phyloP scores from a whole-genome alignment of 2,329 filamentous ascomycete species.

The Achaetomium macrosporum region DNA sequence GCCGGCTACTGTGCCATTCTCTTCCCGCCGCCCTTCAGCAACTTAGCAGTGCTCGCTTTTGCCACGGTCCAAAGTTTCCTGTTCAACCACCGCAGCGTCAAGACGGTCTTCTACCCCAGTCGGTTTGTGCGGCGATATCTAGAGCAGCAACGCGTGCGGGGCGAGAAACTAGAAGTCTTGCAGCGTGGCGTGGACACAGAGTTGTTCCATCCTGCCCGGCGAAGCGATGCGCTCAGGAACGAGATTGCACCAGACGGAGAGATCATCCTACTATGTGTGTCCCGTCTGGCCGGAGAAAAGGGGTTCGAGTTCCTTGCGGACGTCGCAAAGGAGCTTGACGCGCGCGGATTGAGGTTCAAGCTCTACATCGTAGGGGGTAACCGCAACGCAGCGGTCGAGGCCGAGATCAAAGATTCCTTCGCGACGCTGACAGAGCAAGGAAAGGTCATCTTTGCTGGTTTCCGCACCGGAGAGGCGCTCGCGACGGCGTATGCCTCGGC shows the following conservation, averaged over 20 bases:
- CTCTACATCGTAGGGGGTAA: slow-evolving; percentile 3
- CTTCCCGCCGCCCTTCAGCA: slow-evolving; percentile 5
- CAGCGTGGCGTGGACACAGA: slow-evolving; percentile 4
- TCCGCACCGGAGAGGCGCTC: neutral
- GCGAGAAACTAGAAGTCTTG: neutral
- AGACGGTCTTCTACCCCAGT: slow-evolving; percentile 4
- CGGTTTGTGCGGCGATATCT: slow-evolving; percentile 4
- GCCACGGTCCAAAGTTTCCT: slow-evolving; percentile 1
- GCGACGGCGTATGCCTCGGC: slow-evolving; percentile 4
- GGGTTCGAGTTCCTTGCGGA: slow-evolving; percentile 4
- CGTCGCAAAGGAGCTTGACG: neutral
- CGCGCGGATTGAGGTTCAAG: neutral
- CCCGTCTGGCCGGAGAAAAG: slow-evolving; percentile 2
- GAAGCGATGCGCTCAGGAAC: neutral
- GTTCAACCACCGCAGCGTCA: slow-evolving; percentile 2
- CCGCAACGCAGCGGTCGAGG: slow-evolving; percentile 1
- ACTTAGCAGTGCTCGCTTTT: neutral
- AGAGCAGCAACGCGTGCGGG: neutral
- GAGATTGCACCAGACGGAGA: neutral
- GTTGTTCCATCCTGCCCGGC: neutral
- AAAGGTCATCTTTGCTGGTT: slow-evolving; percentile 1
- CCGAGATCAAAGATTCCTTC: slow-evolving; percentile 1
- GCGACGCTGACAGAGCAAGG: neutral
- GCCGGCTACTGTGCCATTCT: slow-evolving; percentile 7
- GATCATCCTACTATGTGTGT: slow-evolving; percentile 2